phyloP scores from a whole-genome alignment of 2,329 filamentous ascomycete genomes.

The Chaetomium olivaceum region DNA sequence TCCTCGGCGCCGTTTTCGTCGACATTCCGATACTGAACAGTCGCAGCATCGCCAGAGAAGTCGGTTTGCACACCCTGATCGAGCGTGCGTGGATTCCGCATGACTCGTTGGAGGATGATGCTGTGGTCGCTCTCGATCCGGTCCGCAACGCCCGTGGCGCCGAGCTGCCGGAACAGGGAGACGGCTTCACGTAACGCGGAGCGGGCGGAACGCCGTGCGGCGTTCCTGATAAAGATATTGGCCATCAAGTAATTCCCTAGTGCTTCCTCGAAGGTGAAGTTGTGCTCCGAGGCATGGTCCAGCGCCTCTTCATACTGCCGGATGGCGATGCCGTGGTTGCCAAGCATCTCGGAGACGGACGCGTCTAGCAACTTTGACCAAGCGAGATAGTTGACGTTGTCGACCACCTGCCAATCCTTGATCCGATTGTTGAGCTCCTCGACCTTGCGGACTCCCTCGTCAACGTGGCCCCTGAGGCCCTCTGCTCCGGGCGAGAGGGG shows the following conservation, averaged over 20 bases:
- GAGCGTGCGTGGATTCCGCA: constrained; percentile 56
- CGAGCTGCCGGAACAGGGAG: constrained; percentile 66
- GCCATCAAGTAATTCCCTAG: constrained; percentile 73
- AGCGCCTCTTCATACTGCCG: constrained; percentile 68
- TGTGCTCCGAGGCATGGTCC: constrained; percentile 69
- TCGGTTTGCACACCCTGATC: constrained; percentile 72
- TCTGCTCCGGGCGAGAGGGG: constrained; percentile 44
- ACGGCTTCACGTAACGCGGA: constrained; percentile 68
- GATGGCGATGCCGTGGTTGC: constrained; percentile 59
- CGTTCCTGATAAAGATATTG: constrained; percentile 66
- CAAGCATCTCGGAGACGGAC: constrained; percentile 64
- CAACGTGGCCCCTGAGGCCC: constrained; percentile 46
- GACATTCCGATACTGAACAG: constrained; percentile 53
- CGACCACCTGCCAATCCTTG: constrained; percentile 63
- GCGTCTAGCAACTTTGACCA: constrained; percentile 70
- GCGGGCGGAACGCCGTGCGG: constrained; percentile 66
- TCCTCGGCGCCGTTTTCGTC: constrained; percentile 50
- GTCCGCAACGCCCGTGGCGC: constrained; percentile 68
- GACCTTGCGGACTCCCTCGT: constrained; percentile 55
- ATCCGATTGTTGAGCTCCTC: constrained; percentile 60
- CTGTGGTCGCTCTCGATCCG: constrained; percentile 68
- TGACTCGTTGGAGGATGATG: constrained; percentile 64
- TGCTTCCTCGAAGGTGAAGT: constrained; percentile 70
- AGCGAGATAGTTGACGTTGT: constrained; percentile 68
- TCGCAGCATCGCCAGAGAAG: constrained; percentile 58